Conservation (phyloP, 306 rosid species). For the Cucurbita ficifolia region DNA sequence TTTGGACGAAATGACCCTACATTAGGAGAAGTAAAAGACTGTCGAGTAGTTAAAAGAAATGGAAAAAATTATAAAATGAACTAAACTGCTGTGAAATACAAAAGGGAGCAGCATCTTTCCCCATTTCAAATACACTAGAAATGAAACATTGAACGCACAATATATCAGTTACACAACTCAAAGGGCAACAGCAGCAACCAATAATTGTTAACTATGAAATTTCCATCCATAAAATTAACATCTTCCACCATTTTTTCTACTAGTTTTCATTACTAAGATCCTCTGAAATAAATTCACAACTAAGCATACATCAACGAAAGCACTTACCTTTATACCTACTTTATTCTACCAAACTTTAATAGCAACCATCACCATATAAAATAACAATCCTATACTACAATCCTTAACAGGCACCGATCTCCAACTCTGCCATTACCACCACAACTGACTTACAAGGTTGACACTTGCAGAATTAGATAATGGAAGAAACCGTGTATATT, state of each 20-base stretch:
- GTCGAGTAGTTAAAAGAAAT: not conserved
- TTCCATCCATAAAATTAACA: not conserved
- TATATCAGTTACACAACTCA: not conserved
- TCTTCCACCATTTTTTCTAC: not conserved
- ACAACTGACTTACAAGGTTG: not conserved
- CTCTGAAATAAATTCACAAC: not conserved
- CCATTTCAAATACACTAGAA: not conserved
- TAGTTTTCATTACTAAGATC: not conserved
- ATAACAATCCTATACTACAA: not conserved
- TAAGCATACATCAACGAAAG: not conserved
- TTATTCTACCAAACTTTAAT: not conserved
- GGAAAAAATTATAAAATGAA: not conserved
- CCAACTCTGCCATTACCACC: not conserved
- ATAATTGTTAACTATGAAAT: not conserved
- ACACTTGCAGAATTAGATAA: not conserved
- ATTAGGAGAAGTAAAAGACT: not conserved
- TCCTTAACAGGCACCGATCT: not conserved
- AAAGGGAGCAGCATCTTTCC: not conserved
- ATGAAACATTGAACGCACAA: not conserved
- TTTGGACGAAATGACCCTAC: not conserved
- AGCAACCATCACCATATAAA: not conserved
- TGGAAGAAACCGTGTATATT: not conserved
- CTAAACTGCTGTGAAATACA: not conserved
- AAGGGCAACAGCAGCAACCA: not conserved
- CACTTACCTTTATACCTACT: not conserved